Evolutionary conservation across 495 filamentous ascomycete species (phyloP), one percentile per base, ranked within the genome.

Genomic region (Penicillium soppii): DNA sequence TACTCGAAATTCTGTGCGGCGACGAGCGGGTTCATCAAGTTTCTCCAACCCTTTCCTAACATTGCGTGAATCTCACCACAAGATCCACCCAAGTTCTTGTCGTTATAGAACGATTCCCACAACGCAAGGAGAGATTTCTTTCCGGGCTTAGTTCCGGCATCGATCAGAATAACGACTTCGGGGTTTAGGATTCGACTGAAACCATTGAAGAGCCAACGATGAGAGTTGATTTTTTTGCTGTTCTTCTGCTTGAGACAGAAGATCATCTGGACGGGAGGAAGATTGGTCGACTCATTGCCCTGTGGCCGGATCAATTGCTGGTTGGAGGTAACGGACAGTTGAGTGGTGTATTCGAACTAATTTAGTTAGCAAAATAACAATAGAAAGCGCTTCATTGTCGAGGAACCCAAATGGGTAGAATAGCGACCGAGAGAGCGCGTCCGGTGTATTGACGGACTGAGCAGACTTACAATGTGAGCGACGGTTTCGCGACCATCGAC

Each of bases 141-240:
- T 29, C 91, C 90, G 30, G 94, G 94, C 70, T 96, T 97, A 2
- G 94, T 98, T 67, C 94, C 94, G 9, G 92, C 94, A 71, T 98
- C 94, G 45, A 98, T 84, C 42, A 98, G 82, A 65, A 98, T 94
- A 65, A 90, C 94, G 48, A 98, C 85, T 71, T 98, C 94, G 15
- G 94, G 94, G 68, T 98, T 96, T 42, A 98, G 71, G 55, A 98
- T 94, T 56, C 92, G 88, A 51, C 91, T 90, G 68, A 98, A 97
- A 16, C 89, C 94, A 57, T 95, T 96, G 74, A 98, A 98, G 15
- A 98, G 79, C 94, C 94, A 98, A 69, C 94, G 80, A 65, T 98
- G 94, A 30, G 94, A 97, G 74, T 98, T 98, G 78, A 98, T 98
- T 82, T 98, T 98, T 75, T 98, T 97, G 77, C 82, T 92, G 77